These are phyloP conservation scores for Chlamydomonas reinhardtii DNA, from an alignment of 163 green algal species.

Conservation along the genomic window DNA sequence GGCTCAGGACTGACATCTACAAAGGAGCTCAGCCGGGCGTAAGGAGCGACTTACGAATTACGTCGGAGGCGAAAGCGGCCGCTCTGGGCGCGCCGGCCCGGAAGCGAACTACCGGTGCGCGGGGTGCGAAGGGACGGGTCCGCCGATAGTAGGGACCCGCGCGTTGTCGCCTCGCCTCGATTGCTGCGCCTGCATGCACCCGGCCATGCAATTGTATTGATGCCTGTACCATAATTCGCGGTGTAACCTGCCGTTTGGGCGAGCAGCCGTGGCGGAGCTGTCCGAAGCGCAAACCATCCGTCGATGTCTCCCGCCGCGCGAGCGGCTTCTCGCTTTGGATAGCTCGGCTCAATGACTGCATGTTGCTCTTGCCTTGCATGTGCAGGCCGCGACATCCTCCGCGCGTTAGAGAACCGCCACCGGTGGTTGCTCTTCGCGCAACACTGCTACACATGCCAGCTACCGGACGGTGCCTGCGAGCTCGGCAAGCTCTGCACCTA, in stretches of 20 bases:
- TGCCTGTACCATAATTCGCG: neutral
- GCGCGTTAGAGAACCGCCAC: conserved; percentile 35
- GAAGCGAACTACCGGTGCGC: neutral
- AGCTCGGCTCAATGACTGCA: neutral
- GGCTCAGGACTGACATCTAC: too few species aligned
- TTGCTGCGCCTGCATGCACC: too few species aligned
- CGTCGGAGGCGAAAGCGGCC: neutral
- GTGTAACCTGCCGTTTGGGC: neutral
- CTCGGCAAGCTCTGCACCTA: conserved; percentile 46
- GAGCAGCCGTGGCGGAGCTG: too few species aligned
- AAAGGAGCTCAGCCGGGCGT: too few species aligned
- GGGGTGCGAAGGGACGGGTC: too few species aligned
- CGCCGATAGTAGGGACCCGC: neutral
- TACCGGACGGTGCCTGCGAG: conserved; percentile 9
- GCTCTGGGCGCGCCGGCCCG: neutral
- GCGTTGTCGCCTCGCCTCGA: too few species aligned
- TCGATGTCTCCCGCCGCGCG: neutral
- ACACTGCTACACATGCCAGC: conserved; percentile 45
- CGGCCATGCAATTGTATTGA: neutral
- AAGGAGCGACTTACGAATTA: too few species aligned
- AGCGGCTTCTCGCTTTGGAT: neutral
- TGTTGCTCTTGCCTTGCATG: neutral
- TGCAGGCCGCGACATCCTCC: neutral
- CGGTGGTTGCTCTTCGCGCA: conserved; percentile 44
- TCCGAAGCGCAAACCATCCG: neutral